A percentile compares a stretch with the other conserved stretches of the same genome.
These are phyloP conservation scores for Acanthamoeba royreba DNA, from an alignment of 208 protist genomes.

Conservation along the genomic window DNA sequence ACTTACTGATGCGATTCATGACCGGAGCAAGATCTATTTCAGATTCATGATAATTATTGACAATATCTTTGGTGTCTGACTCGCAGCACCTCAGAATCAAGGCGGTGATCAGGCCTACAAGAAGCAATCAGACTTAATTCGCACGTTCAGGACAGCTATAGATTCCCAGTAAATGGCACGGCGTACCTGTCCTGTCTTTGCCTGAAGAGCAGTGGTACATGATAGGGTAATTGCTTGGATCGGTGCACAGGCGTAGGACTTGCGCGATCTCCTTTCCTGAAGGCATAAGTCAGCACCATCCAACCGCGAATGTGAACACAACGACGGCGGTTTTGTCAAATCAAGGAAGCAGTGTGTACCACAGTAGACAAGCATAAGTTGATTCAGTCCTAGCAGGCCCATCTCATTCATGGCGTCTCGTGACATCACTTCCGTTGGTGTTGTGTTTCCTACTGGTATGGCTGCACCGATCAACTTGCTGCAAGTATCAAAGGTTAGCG, in stretches of 20 bases:
- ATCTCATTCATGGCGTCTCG: constrained; percentile 27
- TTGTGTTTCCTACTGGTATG: not conserved
- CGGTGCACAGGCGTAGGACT: constrained; percentile 18
- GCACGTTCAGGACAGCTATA: not conserved
- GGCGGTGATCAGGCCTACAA: constrained; percentile 3
- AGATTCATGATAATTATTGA: constrained; percentile 20
- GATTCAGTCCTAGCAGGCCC: constrained; percentile 32
- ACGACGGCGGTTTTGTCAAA: not conserved
- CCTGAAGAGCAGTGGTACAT: constrained; percentile 45
- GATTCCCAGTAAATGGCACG: not conserved
- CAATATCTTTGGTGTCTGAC: not conserved
- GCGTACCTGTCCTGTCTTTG: not conserved
- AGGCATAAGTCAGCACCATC: not conserved
- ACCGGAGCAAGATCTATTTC: not conserved
- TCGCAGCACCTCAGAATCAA: constrained; percentile 14
- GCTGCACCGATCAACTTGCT: not conserved
- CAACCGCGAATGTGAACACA: not conserved
- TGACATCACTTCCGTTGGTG: not conserved
- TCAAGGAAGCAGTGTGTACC: not conserved
- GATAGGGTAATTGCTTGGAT: constrained; percentile 26
- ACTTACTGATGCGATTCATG: not conserved
- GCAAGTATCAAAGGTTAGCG: not conserved
- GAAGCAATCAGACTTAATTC: not conserved
- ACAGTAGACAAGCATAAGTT: constrained; percentile 26
- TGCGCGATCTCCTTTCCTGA: constrained; percentile 25